These are phyloP conservation scores for Pleomassaria siparia DNA, from an alignment of 2,329 filamentous ascomycete genomes.

Conservation along the genomic window DNA sequence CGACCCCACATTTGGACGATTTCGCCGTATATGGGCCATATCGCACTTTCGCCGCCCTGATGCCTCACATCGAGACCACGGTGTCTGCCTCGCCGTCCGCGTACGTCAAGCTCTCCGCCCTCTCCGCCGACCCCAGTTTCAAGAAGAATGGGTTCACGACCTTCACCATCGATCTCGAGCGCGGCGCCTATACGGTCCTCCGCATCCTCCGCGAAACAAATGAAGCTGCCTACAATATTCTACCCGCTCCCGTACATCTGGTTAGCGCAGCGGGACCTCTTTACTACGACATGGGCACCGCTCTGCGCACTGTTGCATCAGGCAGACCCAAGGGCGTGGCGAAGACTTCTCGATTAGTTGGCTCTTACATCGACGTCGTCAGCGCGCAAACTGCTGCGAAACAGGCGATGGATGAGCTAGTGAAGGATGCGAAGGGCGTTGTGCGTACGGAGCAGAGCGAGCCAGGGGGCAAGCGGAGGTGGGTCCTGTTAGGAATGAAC, in stretches of 20 bases:
- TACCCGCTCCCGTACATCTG: constrained; percentile 21
- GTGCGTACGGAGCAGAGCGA: neutral
- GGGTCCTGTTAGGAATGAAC: neutral
- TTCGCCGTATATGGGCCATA: constrained; percentile 21
- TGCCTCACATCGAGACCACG: constrained; percentile 15
- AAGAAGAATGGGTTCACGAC: neutral
- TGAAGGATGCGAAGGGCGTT: constrained; percentile 2
- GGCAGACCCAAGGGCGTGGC: neutral
- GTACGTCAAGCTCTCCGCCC: constrained; percentile 19
- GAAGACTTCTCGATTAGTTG: constrained; percentile 7
- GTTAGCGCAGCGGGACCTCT: constrained; percentile 20
- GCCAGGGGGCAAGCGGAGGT: neutral
- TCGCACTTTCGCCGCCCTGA: constrained; percentile 17
- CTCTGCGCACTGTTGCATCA: neutral
- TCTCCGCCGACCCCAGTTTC: neutral
- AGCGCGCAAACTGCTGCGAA: constrained; percentile 11
- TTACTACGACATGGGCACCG: neutral
- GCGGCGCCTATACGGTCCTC: constrained; percentile 14
- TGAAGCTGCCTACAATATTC: constrained; percentile 3
- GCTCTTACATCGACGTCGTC: constrained; percentile 6
- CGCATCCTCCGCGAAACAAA: constrained; percentile 15
- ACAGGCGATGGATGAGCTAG: constrained; percentile 14
- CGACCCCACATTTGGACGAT: constrained; percentile 22
- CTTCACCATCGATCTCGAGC: neutral
- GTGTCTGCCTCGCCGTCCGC: constrained; percentile 20